Base-by-base conservation (phyloP, 345 rosid species). In the Luvunga scandens region DNA sequence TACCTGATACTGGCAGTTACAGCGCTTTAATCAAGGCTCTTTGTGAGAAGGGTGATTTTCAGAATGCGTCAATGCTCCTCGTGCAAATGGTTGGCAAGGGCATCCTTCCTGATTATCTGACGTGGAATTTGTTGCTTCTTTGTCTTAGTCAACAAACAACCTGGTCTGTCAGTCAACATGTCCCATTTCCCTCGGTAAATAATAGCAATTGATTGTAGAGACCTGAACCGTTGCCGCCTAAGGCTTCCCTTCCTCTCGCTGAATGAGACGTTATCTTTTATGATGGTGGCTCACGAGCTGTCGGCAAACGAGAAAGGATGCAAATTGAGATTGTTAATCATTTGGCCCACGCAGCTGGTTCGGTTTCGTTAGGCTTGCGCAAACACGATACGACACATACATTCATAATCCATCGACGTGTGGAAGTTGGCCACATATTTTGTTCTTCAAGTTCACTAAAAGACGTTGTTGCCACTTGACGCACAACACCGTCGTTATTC, bases 41-140 rank as follows among this genome's bases (percentile, higher is more conserved):
- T 60, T 88, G 91, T 59, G 69, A 75, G 82, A 83, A 81, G 5
- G 87, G 88, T 21, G 92, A 89, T 33, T 55, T 79, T 45, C 78
- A 84, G 33, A 90, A 78, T 79, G 93, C 90, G 19, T 73, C 82
- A 75, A 80, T 61, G 72, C 60, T 83, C 27, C 77, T 93, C 50
- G 72, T 74, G 27, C 84, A 88, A 81, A 89, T 95, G 98, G 85
- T 84, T 63, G 94, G 84, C 39, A 91, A 78, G 55, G 87, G 84
- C 76, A 78, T 88, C 33, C 75, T 67, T 83, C 97, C 97, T 60
- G 86, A 90, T 77, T 80, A 73, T 72, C 82, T 69, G 65, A 86
- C 75, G 14, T 91, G 98, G 99, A 83, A 80, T 19, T 82, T 89
- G 22, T 63, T 95, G 79, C 85, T 91, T 74, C 27, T 69, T 56